Percentiles rank a stretch among this genome's conserved stretches.
Conservation (phyloP, 345 rosid species). For the Physaria fendleri region DNA sequence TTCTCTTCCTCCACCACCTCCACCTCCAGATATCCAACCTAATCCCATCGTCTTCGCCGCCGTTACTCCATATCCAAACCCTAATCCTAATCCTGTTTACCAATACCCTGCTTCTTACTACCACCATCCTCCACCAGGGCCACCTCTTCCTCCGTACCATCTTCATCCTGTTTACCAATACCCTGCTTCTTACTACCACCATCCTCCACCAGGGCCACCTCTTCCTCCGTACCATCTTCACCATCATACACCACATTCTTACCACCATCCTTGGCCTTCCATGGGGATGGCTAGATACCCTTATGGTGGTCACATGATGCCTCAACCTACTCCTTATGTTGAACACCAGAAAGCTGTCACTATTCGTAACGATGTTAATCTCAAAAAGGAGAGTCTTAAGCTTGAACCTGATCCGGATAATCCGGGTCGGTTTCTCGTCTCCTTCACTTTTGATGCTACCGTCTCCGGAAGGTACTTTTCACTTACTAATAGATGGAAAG, state of each 20-base stretch:
- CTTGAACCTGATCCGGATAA: constrained; percentile 49
- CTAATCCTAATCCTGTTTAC: constrained; percentile 46
- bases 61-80: constrained; percentile 77
- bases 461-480: constrained; percentile 62
- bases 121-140: constrained; percentile 41
- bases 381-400: constrained; percentile 70
- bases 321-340: constrained; percentile 46
- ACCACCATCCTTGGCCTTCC: neutral
- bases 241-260: too few species aligned
- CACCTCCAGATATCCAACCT: constrained; percentile 63
- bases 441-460: constrained; percentile 89
- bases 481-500: too few species aligned
- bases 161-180: constrained; percentile 57
- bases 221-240: constrained; percentile 46
- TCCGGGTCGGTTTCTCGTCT: constrained; percentile 60
- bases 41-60: constrained; percentile 79
- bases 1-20: constrained; percentile 46
- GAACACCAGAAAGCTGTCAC: constrained; percentile 87
- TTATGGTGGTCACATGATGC: constrained; percentile 33
- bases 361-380: constrained; percentile 67
- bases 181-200: constrained; percentile 63
- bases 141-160: constrained; percentile 58
- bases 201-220: constrained; percentile 39
- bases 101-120: constrained; percentile 71
- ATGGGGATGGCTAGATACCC: constrained; percentile 21